A percentile compares a stretch with the other conserved stretches of the same genome.
Evolutionary conservation across 495 filamentous ascomycete species (phyloP).

Genomic region (Pyronema omphalodes): DNA sequence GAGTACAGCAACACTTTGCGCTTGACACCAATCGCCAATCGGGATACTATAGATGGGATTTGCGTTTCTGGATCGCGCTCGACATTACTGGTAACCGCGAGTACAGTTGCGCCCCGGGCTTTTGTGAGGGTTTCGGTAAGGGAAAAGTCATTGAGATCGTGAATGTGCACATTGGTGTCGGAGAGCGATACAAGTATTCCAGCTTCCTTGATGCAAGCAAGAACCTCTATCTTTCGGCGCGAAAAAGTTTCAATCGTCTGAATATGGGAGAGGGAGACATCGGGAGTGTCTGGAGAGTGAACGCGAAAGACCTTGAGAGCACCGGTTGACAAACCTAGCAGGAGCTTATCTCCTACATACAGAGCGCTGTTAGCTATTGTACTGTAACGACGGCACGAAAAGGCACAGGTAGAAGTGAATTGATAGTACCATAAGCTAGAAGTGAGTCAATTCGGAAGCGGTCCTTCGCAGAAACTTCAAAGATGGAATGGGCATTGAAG

Average conservation of each 20-base stretch:
- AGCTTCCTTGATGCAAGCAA: conserved; percentile 87
- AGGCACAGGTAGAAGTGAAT: background rate
- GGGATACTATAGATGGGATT: conserved; percentile 75
- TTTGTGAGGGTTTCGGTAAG: conserved; percentile 59
- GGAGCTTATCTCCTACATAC: conserved; percentile 57
- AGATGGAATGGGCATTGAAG: conserved; percentile 85
- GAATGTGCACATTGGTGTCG: conserved; percentile 68
- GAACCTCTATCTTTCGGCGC: conserved; percentile 67
- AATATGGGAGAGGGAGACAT: conserved; percentile 54
- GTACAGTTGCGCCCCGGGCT: conserved; percentile 72
- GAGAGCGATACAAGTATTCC: conserved; percentile 77
- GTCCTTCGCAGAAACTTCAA: conserved; percentile 88
- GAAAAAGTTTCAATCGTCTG: conserved; percentile 91
- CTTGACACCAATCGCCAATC: conserved; percentile 82
- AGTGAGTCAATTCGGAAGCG: conserved; percentile 91
- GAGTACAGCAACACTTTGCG: conserved; percentile 76
- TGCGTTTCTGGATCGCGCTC: conserved; percentile 71
- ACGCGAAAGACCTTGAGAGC: conserved; percentile 79
- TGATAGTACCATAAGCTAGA: conserved; percentile 54
- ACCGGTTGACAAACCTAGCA: conserved; percentile 80
- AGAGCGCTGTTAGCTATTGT: background rate
- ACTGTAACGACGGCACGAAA: conserved; percentile 5
- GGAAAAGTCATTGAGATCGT: conserved; percentile 71
- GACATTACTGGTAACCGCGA: conserved; percentile 88
- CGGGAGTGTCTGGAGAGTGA: conserved; percentile 32